A percentile compares a stretch with the other conserved stretches of the same genome.
These are phyloP conservation scores for Eucalyptus victrix DNA, from an alignment of 345 rosid species.

Conservation along the genomic window DNA sequence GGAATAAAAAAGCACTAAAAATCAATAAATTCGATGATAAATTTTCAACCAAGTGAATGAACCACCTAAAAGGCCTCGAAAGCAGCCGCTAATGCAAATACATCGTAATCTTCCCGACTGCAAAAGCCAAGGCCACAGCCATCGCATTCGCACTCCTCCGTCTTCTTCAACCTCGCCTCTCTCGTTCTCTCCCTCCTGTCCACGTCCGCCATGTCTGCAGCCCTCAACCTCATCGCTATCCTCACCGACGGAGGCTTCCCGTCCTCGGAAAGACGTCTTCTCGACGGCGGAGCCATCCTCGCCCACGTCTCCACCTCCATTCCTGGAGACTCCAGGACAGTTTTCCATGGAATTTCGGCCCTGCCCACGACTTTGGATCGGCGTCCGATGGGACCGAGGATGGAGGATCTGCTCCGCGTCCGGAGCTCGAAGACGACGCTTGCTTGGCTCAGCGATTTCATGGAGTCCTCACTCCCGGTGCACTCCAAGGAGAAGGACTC, in stretches of 20 bases:
- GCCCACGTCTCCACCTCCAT: slow-evolving; percentile 44
- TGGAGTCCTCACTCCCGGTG: slow-evolving; percentile 35
- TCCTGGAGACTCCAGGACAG: slow-evolving; percentile 27
- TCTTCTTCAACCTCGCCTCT: not conserved
- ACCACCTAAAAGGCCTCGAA: slow-evolving; percentile 24
- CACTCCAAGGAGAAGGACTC: slow-evolving; percentile 54
- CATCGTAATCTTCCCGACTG: slow-evolving; percentile 20
- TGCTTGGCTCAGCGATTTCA: slow-evolving; percentile 26
- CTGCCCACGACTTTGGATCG: slow-evolving; percentile 48
- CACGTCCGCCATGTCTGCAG: not conserved
- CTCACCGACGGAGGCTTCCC: slow-evolving; percentile 30
- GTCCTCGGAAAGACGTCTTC: not conserved
- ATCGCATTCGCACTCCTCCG: slow-evolving; percentile 6
- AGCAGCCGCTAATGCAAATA: slow-evolving; percentile 30
- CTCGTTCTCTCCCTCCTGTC: not conserved
- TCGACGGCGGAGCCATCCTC: not conserved
- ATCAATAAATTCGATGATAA: not conserved
- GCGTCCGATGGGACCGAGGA: slow-evolving; percentile 4
- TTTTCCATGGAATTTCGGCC: slow-evolving; percentile 39
- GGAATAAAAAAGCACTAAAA: not conserved
- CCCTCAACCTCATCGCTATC: slow-evolving; percentile 15
- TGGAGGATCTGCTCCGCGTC: slow-evolving; percentile 17
- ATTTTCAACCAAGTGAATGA: not conserved
- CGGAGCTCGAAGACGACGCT: slow-evolving; percentile 51
- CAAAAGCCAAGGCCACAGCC: not conserved